phyloP scores from a whole-genome alignment of 768 basidiomycete species.

The Termitomyces sp. region DNA sequence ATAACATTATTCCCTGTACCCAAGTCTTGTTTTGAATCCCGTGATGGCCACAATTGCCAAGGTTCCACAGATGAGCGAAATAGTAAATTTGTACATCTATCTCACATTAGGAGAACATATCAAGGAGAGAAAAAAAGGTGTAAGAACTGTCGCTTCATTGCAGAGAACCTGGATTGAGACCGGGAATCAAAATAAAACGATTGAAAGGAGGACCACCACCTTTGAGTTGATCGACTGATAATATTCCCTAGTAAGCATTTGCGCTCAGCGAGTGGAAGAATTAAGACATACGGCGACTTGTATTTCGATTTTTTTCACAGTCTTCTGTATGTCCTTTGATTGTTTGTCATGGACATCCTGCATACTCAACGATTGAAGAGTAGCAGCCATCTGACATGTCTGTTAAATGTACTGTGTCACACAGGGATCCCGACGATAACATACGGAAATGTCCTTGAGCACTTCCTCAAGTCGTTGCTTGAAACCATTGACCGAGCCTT shows the following conservation, averaged over 20 bases:
- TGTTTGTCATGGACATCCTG: neutral
- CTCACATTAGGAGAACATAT: no score
- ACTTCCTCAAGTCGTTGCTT: neutral
- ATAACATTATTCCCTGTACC: no score
- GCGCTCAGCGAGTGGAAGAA: neutral
- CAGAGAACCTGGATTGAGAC: neutral
- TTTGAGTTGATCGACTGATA: neutral
- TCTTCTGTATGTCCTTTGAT: neutral
- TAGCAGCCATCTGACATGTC: neutral
- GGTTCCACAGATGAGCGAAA: neutral
- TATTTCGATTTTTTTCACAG: neutral
- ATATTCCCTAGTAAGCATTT: neutral
- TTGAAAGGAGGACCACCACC: neutral
- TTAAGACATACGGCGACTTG: neutral
- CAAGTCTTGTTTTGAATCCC: neutral
- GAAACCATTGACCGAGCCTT: neutral
- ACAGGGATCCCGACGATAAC: no score
- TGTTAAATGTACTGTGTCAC: no score
- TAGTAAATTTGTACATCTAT: no score
- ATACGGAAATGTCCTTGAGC: no score
- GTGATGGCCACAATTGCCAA: neutral
- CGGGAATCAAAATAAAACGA: neutral
- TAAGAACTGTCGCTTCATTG: neutral
- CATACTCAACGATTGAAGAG: neutral
- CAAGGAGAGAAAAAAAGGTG: no score